phyloP scores from a whole-genome alignment of 23 red algal species.

The Gracilaria gracilis region DNA sequence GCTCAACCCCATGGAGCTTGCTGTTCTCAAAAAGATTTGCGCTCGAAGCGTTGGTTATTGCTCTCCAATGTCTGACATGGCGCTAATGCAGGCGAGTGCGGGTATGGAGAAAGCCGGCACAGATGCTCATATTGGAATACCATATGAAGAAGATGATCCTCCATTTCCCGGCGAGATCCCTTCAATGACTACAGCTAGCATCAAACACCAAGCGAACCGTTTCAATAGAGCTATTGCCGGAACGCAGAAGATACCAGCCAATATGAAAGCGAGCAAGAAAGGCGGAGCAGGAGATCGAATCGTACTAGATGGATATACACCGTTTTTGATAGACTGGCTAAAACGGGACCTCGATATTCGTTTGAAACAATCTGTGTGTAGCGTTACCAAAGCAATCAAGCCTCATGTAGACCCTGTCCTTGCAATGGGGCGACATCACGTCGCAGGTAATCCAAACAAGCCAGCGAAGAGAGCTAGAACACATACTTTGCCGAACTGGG shows the following conservation, averaged over 20 bases:
- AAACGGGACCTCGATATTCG: constrained; percentile 54
- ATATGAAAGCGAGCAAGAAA: constrained; percentile 50
- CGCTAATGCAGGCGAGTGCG: constrained; percentile 57
- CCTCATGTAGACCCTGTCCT: background rate
- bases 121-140: constrained; percentile 58
- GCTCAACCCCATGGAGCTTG: constrained; percentile 33
- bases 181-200: constrained; percentile 18
- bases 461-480: constrained; percentile 15
- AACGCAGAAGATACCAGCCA: constrained; percentile 33
- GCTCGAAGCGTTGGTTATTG: constrained; percentile 62
- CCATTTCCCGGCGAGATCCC: constrained; percentile 59
- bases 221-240: constrained; percentile 35
- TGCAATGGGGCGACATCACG: background rate
- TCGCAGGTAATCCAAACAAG: background rate
- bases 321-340: constrained; percentile 55
- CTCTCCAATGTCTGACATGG: constrained; percentile 59
- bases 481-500: constrained; percentile 16
- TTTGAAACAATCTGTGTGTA: constrained; percentile 54
- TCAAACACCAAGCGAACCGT: constrained; percentile 39
- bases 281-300: constrained; percentile 69
- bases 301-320: constrained; percentile 66
- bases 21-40: constrained; percentile 57
- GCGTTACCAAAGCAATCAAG: constrained; percentile 40
- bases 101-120: constrained; percentile 33
- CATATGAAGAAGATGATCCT: constrained; percentile 66